These are phyloP conservation scores for Irpex lacteus DNA, from an alignment of 1,284 basidiomycete species.

Conservation along the genomic window DNA sequence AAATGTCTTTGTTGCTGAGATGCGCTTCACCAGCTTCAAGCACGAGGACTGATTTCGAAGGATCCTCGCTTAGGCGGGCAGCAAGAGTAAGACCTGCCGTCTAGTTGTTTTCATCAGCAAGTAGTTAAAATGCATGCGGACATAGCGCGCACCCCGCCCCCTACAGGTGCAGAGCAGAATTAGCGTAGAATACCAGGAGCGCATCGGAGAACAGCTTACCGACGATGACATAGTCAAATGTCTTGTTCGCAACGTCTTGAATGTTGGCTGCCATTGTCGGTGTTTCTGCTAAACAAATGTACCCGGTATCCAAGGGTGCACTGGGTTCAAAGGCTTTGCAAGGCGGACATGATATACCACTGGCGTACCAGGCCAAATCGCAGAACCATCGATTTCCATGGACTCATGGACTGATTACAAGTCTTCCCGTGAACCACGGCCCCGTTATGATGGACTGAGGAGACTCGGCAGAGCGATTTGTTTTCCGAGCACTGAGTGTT, in stretches of 20 bases:
- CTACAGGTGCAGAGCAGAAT: constrained; percentile 10
- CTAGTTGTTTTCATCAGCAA: not conserved
- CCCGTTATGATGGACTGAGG: too few relatives aligned
- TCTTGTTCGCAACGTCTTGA: constrained; percentile 3
- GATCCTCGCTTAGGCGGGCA: constrained; percentile 24
- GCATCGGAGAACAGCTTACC: not conserved
- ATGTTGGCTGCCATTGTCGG: not conserved
- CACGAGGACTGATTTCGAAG: constrained; percentile 31
- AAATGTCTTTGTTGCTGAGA: constrained; percentile 31
- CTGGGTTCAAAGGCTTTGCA: not conserved
- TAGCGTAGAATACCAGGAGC: not conserved
- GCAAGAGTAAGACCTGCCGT: constrained; percentile 25
- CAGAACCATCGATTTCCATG: too few relatives aligned
- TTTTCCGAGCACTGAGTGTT: too few relatives aligned
- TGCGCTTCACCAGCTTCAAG: constrained; percentile 38
- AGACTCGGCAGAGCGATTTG: too few relatives aligned
- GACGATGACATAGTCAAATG: constrained; percentile 13
- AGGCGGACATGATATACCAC: too few relatives aligned
- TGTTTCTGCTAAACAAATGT: not conserved
- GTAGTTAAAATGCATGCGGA: not conserved
- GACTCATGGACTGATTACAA: too few relatives aligned
- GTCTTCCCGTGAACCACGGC: too few relatives aligned
- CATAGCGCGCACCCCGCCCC: constrained; percentile 5
- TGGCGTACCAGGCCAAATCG: too few relatives aligned
- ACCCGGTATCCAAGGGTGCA: not conserved